These are phyloP conservation scores for Acacia confusa DNA, from an alignment of 306 rosid genomes.

Conservation along the genomic window DNA sequence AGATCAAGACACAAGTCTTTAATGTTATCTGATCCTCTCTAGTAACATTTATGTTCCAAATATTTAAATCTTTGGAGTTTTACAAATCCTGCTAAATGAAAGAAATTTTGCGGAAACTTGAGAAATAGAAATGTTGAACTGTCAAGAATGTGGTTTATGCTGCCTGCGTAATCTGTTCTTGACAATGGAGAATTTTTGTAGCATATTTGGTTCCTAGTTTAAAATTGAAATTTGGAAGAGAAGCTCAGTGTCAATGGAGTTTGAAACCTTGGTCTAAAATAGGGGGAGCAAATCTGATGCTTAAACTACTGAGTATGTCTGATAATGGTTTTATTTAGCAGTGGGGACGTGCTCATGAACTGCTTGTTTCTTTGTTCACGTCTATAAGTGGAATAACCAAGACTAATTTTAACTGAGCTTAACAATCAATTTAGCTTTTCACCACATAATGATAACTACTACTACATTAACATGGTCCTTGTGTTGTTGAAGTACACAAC, in stretches of 20 bases:
- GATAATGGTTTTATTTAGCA: neutral
- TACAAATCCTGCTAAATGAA: slow-evolving; percentile 19
- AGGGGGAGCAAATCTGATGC: neutral
- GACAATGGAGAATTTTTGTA: neutral
- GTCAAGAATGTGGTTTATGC: neutral
- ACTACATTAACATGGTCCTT: neutral
- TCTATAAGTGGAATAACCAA: slow-evolving; percentile 4
- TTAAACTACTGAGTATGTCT: neutral
- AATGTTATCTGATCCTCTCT: neutral
- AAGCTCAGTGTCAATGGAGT: neutral
- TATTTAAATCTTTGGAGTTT: neutral
- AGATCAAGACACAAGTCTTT: neutral
- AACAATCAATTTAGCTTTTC: neutral
- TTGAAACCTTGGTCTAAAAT: neutral
- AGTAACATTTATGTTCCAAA: slow-evolving; percentile 8
- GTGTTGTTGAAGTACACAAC: neutral
- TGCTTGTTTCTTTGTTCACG: neutral
- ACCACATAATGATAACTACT: neutral
- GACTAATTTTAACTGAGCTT: neutral
- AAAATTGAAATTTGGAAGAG: slow-evolving; percentile 1
- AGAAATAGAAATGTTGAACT: slow-evolving; percentile 5
- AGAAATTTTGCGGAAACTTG: neutral
- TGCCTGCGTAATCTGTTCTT: neutral
- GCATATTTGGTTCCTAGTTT: slow-evolving; percentile 6
- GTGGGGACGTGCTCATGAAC: slow-evolving; percentile 1